Conservation (phyloP, 371 early-diverging fungal genomes). For the Entomophthora muscae region DNA sequence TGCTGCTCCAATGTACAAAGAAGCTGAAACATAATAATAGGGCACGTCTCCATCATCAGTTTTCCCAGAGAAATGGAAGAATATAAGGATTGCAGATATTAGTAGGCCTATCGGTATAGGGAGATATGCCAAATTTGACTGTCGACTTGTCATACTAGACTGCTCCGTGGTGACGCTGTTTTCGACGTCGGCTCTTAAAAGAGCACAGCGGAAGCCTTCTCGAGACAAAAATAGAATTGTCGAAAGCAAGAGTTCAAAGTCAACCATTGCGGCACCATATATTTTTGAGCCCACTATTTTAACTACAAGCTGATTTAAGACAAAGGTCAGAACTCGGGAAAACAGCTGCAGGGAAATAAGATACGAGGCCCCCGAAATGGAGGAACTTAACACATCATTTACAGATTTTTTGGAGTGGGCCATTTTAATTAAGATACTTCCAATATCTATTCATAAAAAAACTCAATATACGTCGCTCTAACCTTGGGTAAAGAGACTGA, state of each 20-base stretch:
- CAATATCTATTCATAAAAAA: too few relatives aligned
- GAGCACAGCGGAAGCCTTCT: slow-evolving; percentile 73
- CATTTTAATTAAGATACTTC: background rate
- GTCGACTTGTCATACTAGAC: background rate
- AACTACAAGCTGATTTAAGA: slow-evolving; percentile 55
- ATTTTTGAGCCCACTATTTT: slow-evolving; percentile 43
- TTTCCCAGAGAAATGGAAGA: background rate
- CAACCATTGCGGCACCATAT: slow-evolving; percentile 67
- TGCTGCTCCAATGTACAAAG: background rate
- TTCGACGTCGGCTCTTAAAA: slow-evolving; percentile 25
- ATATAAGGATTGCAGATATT: background rate
- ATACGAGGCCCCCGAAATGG: slow-evolving; percentile 52
- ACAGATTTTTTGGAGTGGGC: background rate
- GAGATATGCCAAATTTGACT: background rate
- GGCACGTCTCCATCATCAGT: background rate
- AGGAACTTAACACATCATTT: slow-evolving; percentile 20
- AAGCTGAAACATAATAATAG: background rate
- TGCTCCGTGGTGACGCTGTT: too few relatives aligned
- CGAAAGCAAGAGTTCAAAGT: slow-evolving; percentile 66
- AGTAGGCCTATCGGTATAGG: background rate
- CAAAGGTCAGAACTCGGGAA: slow-evolving; percentile 58
- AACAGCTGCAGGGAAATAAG: slow-evolving; percentile 56
- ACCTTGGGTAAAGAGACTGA: too few relatives aligned
- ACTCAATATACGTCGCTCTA: too few relatives aligned
- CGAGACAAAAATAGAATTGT: slow-evolving; percentile 82